A percentile compares a stretch with the other conserved stretches of the same genome.
Conservation (phyloP, 2,329 filamentous ascomycete species). For the Tolypocladium paradoxum region DNA sequence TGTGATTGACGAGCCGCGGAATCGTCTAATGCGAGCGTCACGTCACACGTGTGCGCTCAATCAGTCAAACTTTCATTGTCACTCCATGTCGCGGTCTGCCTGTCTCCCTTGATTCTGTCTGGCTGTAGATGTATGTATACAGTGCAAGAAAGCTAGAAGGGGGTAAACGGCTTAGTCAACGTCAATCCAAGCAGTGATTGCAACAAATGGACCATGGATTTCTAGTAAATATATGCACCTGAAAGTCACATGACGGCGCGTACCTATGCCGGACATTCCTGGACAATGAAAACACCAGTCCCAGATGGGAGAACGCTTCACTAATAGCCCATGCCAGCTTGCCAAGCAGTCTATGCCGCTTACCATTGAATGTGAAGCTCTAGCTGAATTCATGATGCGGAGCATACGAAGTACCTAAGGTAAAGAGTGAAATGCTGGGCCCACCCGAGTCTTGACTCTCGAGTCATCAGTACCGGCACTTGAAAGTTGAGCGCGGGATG, state of each 20-base stretch:
- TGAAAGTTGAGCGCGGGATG: background rate
- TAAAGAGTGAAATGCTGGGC: background rate
- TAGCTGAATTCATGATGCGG: no score
- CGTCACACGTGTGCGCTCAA: background rate
- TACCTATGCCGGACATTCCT: no score
- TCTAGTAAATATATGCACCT: no score
- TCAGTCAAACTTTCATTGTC: background rate
- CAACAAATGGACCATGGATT: no score
- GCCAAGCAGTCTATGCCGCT: background rate
- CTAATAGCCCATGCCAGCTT: no score
- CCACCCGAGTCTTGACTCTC: no score
- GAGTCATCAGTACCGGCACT: no score
- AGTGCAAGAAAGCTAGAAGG: background rate
- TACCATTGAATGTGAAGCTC: no score
- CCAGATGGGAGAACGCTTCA: no score
- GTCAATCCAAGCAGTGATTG: background rate
- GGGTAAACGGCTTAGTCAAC: background rate
- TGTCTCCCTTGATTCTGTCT: background rate
- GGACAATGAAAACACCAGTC: no score
- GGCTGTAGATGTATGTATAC: background rate
- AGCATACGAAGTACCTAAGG: no score
- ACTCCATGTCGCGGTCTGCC: background rate
- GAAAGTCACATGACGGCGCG: no score
- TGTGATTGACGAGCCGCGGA: background rate
- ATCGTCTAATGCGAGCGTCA: background rate